phyloP scores from a whole-genome alignment of 1,139 yeast species.

The Suhomyces bribrorum region DNA sequence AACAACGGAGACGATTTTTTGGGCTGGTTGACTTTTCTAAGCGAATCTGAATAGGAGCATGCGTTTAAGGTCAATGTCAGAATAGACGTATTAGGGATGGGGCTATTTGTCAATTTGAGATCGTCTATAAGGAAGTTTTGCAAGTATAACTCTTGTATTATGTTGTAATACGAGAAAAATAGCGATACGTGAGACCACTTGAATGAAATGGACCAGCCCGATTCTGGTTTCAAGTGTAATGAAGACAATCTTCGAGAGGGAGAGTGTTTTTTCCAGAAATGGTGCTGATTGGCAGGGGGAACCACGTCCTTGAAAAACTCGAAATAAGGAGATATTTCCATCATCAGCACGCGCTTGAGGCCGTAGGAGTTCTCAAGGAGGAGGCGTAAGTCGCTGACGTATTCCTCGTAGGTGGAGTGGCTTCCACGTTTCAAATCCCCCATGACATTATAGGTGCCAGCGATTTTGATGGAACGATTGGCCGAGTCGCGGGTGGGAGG shows the following conservation, averaged over 20 bases:
- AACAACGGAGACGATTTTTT: slow-evolving; percentile 27
- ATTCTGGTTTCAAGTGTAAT: slow-evolving; percentile 40
- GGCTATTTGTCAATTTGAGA: slow-evolving; percentile 19
- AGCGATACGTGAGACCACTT: slow-evolving; percentile 28
- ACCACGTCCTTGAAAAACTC: slow-evolving; percentile 37
- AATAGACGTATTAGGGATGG: slow-evolving; percentile 18
- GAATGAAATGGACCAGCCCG: slow-evolving; percentile 53
- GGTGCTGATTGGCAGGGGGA: not conserved
- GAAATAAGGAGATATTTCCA: slow-evolving; percentile 54
- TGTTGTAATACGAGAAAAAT: slow-evolving; percentile 44
- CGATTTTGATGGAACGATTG: slow-evolving; percentile 34
- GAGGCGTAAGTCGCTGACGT: slow-evolving; percentile 23
- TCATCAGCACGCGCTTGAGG: slow-evolving; percentile 29
- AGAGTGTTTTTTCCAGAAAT: slow-evolving; percentile 16
- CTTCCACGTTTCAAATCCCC: slow-evolving; percentile 20
- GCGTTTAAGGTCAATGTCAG: slow-evolving; percentile 24
- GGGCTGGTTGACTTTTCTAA: slow-evolving; percentile 17
- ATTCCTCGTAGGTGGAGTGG: slow-evolving; percentile 28
- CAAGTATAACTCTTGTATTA: slow-evolving; percentile 44
- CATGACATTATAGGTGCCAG: slow-evolving; percentile 41
- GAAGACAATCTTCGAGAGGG: slow-evolving; percentile 24
- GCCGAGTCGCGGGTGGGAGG: slow-evolving; percentile 34
- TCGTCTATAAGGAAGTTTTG: slow-evolving; percentile 51
- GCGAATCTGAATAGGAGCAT: slow-evolving; percentile 28
- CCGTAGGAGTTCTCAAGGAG: slow-evolving; percentile 37